Evolutionary conservation across 352 stramenopile species (phyloP), one percentile per base, ranked within the genome.

Genomic region (Pythium chondricola): DNA sequence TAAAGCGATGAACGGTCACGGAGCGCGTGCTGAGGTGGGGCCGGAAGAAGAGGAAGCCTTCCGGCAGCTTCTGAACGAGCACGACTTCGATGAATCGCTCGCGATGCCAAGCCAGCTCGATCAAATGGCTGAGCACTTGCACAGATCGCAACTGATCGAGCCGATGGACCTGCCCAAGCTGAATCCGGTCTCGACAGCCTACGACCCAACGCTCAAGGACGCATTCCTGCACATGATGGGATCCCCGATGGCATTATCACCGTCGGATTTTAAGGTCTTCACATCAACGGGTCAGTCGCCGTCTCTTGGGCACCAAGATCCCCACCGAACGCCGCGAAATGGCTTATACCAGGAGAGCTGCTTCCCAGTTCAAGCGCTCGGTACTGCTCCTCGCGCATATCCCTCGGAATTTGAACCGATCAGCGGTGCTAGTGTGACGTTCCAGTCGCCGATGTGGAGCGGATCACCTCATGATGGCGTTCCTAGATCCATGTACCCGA

Each of bases 11-110:
- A 13, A 13, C 29, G 29, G 8, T 33, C n/a, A 44, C 8, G 6
- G 62, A 36, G 61, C 61, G 26, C 59, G 64, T 0, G 45, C 71
- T 2, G 17, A 63, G 29, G 44, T 43, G 40, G 35, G 46, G 0
- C 39, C 52, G 0, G 52, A 65, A n/a, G 73, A 82, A 31, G 70
- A 80, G 44, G 67, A 73, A 26, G 60, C 70, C 39, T 66, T 85
- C 37, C 60, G 47, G 0, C 65, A 80, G 27, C 58, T 84, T 30
- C 53, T 85, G 3, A 65, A 45, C 18, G 65, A 76, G 3, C 65
- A 78, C 13, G 67, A 78, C 27, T 78, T 78, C 29, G 41, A 58
- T 1, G 67, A 76, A 13, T 29, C 48, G n/a, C 14, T 58, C 6
- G 18, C 36, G 22, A 63, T 63, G 48, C 41, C 43, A 7, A 26